Base-by-base conservation (phyloP, 148 eudicot species). In the Cornus controversa region DNA sequence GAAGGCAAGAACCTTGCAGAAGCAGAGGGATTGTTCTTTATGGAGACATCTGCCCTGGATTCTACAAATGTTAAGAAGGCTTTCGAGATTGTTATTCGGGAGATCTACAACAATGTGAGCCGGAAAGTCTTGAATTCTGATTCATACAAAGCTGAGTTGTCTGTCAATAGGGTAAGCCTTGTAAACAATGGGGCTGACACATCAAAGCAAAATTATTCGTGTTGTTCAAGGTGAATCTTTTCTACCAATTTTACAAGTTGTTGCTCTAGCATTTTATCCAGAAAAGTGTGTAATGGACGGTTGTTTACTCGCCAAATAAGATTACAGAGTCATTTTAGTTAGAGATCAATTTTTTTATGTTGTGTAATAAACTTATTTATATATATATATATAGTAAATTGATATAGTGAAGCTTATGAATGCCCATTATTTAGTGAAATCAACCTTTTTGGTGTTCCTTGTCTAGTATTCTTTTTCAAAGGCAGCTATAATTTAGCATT, bases 1-100 rank as follows among this genome's bases (percentile, higher is more conserved):
- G 91, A 90, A 80, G 96, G 96, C 68, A 88, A 85, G 79, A 85
- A 70, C 69, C 86, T 91, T 14, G 93, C 93, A 15, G 93, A 91
- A 83, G 86, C 86, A 75, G 88, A 91, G 25, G 91, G 93, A 0
- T 80, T 91, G 79, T 91, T 91, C 84, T 91, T 91, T 34, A 85
- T 90, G 81, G 96, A 91, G 79, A 91, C 96, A 42, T 91, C 96
- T 7, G 96, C 96, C n/a, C 80, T 85, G 73, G 89, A 89, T 80
- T 87, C 94, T 0, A 91, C 91, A 9, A 91, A 91, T 31, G 94
- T 91, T 71, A 86, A 78, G 67, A 84, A 77, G 29, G 92, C 94
- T 47, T 91, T 89, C 58, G 94, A 89, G 84, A 81, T 91, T 50
- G 89, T 91, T 24, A 87, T 91, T 68, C 78, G 77, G 70, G 91